Conservation (phyloP, 768 basidiomycete species). For the Lentinula sp. region DNA sequence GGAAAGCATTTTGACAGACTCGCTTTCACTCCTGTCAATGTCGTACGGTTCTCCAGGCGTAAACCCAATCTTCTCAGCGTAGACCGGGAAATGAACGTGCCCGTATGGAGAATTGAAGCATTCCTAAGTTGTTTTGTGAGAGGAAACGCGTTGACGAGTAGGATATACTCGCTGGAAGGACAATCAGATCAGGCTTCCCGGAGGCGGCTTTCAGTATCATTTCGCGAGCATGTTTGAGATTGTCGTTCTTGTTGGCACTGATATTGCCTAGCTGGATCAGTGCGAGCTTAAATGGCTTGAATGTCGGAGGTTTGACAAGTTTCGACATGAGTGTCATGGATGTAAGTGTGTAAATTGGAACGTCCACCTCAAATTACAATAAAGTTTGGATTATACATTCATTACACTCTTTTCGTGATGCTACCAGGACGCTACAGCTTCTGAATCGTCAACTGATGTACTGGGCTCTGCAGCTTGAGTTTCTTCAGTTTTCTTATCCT, state of each 20-base stretch:
- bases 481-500: not conserved
- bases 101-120: constrained; percentile 89
- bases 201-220: constrained; percentile 72
- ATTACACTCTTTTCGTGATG: not conserved
- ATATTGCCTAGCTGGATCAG: constrained; percentile 85
- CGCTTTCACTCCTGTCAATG: constrained; percentile 48
- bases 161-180: constrained; percentile 51
- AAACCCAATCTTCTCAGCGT: constrained; percentile 76
- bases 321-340: constrained; percentile 16
- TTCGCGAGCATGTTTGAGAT: constrained; percentile 76
- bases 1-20: constrained; percentile 79
- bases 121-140: constrained; percentile 41
- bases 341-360: not conserved
- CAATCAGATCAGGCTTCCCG: constrained; percentile 72
- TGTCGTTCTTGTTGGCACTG: constrained; percentile 64
- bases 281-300: constrained; percentile 79
- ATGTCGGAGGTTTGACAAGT: constrained; percentile 22
- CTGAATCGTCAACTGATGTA: not conserved
- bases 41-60: constrained; percentile 55
- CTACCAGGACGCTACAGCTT: not conserved
- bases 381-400: not conserved
- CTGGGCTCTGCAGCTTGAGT: not conserved
- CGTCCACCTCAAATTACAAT: not conserved
- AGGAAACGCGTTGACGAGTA: not conserved
- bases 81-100: constrained; percentile 69